These are phyloP conservation scores for Aspergillus sp. DNA, from an alignment of 2,329 filamentous ascomycete genomes.

Conservation along the genomic window DNA sequence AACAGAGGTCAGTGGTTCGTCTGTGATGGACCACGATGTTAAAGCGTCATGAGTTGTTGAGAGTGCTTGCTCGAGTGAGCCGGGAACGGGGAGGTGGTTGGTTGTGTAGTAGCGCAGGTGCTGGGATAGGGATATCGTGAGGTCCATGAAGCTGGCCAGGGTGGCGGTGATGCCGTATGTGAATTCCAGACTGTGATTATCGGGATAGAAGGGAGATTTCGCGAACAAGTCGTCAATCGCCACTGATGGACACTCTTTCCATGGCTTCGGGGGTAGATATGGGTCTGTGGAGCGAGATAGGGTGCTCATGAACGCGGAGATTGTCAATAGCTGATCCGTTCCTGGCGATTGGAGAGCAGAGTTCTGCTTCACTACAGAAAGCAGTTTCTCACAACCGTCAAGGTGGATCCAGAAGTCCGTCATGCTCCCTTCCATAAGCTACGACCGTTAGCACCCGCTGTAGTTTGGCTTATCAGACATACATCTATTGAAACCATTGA, in stretches of 20 bases:
- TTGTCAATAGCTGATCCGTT: not conserved
- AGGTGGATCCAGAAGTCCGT: not conserved
- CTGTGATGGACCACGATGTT: not conserved
- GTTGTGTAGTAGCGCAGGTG: not conserved
- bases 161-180: not conserved
- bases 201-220: not conserved
- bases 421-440: not conserved
- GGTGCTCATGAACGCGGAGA: not conserved
- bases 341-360: not conserved
- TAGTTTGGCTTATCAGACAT: not conserved
- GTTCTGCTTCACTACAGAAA: not conserved
- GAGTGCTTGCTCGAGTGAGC: not conserved
- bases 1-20: not conserved
- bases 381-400: not conserved
- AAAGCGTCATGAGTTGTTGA: fast-evolving
- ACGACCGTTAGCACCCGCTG: not conserved
- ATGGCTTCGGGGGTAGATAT: not conserved
- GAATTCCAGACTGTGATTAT: not conserved
- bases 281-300: not conserved
- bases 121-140: not conserved
- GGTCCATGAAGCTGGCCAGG: not conserved
- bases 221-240: not conserved
- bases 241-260: not conserved
- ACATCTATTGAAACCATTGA: not conserved
- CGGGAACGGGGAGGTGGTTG: not conserved